Evolutionary conservation across 2,329 filamentous ascomycete species (phyloP).

Genomic region (Shiraia sp.): DNA sequence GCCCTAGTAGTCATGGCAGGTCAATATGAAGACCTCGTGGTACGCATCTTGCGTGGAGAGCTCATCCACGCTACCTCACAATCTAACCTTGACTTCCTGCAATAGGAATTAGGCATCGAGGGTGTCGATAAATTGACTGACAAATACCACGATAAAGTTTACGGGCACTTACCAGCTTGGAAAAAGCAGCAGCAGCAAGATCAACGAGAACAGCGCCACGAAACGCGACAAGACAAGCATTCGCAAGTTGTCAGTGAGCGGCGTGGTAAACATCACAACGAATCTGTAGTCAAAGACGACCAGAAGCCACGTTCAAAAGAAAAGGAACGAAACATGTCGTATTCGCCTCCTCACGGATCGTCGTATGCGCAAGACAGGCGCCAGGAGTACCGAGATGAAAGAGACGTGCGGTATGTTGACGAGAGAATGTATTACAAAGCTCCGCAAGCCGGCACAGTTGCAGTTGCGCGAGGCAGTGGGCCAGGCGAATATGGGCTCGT

Average conservation of each 20-base stretch:
- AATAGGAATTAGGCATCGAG: constrained; percentile 42
- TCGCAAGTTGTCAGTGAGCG: no score
- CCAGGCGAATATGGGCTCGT: constrained; percentile 15
- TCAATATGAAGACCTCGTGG: constrained; percentile 30
- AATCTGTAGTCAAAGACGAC: neutral
- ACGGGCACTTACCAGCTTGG: constrained; percentile 21
- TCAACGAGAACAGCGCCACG: constrained; percentile 4
- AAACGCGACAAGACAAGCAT: neutral
- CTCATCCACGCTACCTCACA: neutral
- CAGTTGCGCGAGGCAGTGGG: constrained; percentile 13
- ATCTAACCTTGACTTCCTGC: neutral
- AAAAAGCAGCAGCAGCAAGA: constrained; percentile 13
- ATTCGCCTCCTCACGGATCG: neutral
- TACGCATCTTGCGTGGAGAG: constrained; percentile 14
- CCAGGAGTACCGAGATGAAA: constrained; percentile 12
- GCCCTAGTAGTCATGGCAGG: constrained; percentile 20
- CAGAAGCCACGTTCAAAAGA: constrained; percentile 2
- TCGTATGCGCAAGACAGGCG: constrained; percentile 16
- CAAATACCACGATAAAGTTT: constrained; percentile 36
- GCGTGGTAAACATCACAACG: no score
- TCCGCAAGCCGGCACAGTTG: constrained; percentile 16
- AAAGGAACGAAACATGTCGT: constrained; percentile 17
- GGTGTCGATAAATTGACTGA: constrained; percentile 34
- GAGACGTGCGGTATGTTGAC: constrained; percentile 16
- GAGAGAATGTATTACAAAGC: constrained; percentile 18